Base-by-base conservation (phyloP, 2,329 filamentous ascomycete genomes). In the Verticillium tricorpus region DNA sequence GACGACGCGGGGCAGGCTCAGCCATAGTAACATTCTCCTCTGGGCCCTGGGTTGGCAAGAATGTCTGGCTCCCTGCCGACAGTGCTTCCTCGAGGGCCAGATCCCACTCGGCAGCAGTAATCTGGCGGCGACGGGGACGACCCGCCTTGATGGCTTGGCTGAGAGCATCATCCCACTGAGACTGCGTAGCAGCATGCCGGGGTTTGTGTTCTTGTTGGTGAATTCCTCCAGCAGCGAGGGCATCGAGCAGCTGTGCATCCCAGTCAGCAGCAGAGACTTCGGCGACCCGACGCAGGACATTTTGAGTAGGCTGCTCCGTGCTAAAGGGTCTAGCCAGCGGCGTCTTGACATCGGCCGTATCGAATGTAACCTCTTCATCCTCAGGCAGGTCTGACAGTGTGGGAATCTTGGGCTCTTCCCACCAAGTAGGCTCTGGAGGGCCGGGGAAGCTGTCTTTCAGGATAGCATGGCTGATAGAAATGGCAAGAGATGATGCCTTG, bases 31-130 rank as follows among this genome's bases (percentile, higher is more conserved):
- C 8, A 4, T 22, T n/a, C 45, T 22, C 19, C 11, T 39, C 52
- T 58, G 11, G 31, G n/a, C 3, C 19, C 17, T 22, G 32, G 28
- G 4, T 14, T 7, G 32, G 17, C 55, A 19, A 34, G 37, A 50
- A 50, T 60, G 45, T 70, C 15, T 59, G 72, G 22, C 69, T 67
- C 40, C 75, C 75, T 45, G 71, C 69, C 5, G 67, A 63, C 28
- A 77, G 64, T 19, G 77, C 76, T 58, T 73, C 64, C 4, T 70
- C 64, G 1, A 82, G 72, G 4, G 80, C 80, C 19, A 69, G 68
- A 9, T 73, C 69, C 79, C 79, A 80, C 57, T 76, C 70, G 1
- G 59, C 68, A 15, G 59, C 61, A 28, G 69, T 70, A 22, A 67
- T 69, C 31, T 67, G 56, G 22, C 65, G 64, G 25, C 52, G 56